Base-by-base conservation (phyloP, 768 basidiomycete species). In the Trichaptum fuscoviolaceum region DNA sequence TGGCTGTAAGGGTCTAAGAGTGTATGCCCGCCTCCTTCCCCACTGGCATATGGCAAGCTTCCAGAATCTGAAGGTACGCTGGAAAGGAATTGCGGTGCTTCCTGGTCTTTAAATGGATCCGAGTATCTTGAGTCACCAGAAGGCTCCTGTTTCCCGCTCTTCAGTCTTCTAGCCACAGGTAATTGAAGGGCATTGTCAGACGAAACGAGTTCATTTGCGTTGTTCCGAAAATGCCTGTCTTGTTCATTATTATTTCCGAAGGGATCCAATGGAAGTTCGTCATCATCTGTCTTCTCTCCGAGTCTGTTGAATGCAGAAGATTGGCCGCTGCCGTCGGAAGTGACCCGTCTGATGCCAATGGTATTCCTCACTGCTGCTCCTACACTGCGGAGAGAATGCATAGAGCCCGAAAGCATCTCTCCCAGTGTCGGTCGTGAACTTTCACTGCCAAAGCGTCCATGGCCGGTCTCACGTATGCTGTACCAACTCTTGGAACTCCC, bases 231-330 rank as follows among this genome's bases (percentile, higher is more conserved):
- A 35, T 35, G 30, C 18, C 23, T 24, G 58, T 26, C 62, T 64
- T 63, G 24, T 23, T 61, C 57, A 72, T 69, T 68, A 80, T 79
- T 79, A 63, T 87, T 83, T 20, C 79, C 75, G 70, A 85, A 86
- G 20, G 84, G 81, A 70, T 86, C 83, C 20, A 68, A 69, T 0
- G 68, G 57, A 4, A 64, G n/a, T 62, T 71, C 69, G 67, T 77
- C 74, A 8, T 30, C 42, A 15, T 52, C 42, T 12, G 73, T 84
- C 84, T 71, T 85, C 83, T 66, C 74, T 73, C n/a, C n/a, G n/a
- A n/a, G n/a, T n/a, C 76, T 78, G 79, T 10, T 77, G 77, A 20
- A 75, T 72, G 15, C 42, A 57, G 63, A 58, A 61, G 25, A 58
- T 18, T 52, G 42, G 24, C 15, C 59, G 9, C 59, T 61, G 8